phyloP scores from a whole-genome alignment of 495 filamentous ascomycete species.

The Podospora pseudopauciseta region DNA sequence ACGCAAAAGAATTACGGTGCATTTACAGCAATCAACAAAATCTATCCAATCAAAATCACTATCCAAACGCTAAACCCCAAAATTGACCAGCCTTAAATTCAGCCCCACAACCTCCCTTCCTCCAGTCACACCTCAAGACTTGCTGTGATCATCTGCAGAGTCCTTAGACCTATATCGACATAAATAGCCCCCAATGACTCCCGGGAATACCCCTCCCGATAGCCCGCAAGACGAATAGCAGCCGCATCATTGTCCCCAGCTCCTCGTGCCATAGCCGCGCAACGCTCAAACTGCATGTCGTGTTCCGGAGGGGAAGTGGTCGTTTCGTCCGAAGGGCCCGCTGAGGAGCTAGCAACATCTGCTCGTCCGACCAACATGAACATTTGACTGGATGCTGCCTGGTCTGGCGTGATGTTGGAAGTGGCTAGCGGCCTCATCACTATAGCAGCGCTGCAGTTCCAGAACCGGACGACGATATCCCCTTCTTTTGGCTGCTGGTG shows the following conservation, averaged over 20 bases:
- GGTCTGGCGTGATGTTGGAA: neutral
- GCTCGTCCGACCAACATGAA: neutral
- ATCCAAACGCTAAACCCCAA: neutral
- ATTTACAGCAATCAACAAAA: neutral
- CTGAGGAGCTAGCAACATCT: neutral
- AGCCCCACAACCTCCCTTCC: neutral
- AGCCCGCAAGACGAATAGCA: neutral
- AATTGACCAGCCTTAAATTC: neutral
- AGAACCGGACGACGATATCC: slow-evolving; percentile 27
- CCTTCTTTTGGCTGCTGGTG: slow-evolving; percentile 18
- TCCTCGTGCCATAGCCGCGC: neutral
- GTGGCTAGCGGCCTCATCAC: slow-evolving; percentile 17
- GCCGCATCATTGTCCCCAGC: neutral
- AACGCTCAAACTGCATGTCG: neutral
- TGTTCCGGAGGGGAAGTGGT: neutral
- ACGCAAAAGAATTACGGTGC: neutral
- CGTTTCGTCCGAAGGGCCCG: neutral
- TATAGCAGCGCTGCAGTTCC: slow-evolving; percentile 25
- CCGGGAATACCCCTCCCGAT: neutral
- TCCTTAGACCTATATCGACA: slow-evolving; percentile 1
- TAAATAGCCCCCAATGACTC: neutral
- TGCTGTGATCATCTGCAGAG: slow-evolving; percentile 12
- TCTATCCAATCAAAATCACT: neutral
- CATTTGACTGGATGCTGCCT: neutral
- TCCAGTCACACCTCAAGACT: neutral